Evolutionary conservation across 495 filamentous ascomycete genomes (phyloP).

Genomic region (Choiromyces venosus): DNA sequence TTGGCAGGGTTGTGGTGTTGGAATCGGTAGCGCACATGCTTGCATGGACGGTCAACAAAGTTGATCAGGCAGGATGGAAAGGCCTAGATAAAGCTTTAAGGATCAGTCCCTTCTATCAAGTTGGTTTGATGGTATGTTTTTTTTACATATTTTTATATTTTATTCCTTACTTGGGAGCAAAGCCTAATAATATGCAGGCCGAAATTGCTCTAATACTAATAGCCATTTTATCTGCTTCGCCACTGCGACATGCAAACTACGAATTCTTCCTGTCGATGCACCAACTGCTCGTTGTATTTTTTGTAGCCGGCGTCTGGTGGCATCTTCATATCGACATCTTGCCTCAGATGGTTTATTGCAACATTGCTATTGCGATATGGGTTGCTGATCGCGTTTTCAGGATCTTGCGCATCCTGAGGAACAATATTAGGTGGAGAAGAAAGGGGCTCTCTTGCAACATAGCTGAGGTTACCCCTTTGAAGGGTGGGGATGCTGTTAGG

Average conservation of each 20-base stretch:
- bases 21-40: slow-evolving; percentile 60
- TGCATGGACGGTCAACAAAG: slow-evolving; percentile 62
- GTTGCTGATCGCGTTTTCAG: slow-evolving; percentile 65
- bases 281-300: slow-evolving; percentile 60
- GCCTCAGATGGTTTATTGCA: slow-evolving; percentile 60
- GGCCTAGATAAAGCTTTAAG: slow-evolving; percentile 50
- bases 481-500: slow-evolving; percentile 64
- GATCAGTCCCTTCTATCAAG: slow-evolving; percentile 55
- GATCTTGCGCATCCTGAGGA: slow-evolving; percentile 60
- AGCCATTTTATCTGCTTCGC: slow-evolving; percentile 60
- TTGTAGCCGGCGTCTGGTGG: slow-evolving; percentile 62
- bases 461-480: slow-evolving; percentile 60
- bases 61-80: slow-evolving; percentile 60
- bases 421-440: slow-evolving; percentile 52
- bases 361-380: slow-evolving; percentile 69
- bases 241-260: slow-evolving; percentile 88
- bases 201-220: slow-evolving; percentile 54
- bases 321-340: slow-evolving; percentile 61
- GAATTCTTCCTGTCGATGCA: slow-evolving; percentile 86
- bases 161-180: neutral
- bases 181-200: slow-evolving; percentile 41
- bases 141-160: neutral
- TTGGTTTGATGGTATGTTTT: slow-evolving; percentile 51
- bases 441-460: slow-evolving; percentile 59
- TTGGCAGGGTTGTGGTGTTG: slow-evolving; percentile 65